Conservation (phyloP, 116 monocot genomes). For the Papilionanthe hybrid region DNA sequence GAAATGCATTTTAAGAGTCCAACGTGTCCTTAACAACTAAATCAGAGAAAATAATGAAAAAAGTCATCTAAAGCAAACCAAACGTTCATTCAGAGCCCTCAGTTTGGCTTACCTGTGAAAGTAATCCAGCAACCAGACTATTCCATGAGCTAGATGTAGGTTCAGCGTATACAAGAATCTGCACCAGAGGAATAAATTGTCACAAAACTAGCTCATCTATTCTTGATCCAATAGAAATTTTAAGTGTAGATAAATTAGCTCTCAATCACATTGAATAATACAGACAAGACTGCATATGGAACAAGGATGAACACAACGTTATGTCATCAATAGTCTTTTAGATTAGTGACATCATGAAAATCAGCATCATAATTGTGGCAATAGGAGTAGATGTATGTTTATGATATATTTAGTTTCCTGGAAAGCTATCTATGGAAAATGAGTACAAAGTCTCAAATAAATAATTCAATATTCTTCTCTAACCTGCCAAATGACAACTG, state of each 20-base stretch:
- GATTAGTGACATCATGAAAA: background rate
- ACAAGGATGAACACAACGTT: background rate
- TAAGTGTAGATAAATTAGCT: background rate
- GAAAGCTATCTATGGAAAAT: background rate
- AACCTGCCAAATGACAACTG: too few relatives aligned
- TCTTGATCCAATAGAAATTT: background rate
- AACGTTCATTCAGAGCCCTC: background rate
- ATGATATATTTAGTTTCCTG: background rate
- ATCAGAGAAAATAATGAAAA: background rate
- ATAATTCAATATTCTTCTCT: too few relatives aligned
- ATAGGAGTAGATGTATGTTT: background rate
- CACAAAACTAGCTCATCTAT: background rate
- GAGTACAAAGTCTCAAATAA: background rate
- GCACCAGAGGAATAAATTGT: conserved; percentile 18
- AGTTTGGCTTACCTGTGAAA: conserved; percentile 51
- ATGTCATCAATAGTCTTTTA: background rate
- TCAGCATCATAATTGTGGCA: background rate
- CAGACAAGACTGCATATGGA: background rate
- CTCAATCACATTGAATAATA: background rate
- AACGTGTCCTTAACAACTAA: background rate
- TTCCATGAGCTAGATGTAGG: conserved; percentile 27
- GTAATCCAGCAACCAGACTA: conserved; percentile 29
- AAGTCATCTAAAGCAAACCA: background rate
- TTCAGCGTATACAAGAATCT: conserved; percentile 61
- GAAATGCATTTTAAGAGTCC: background rate